These are phyloP conservation scores for Ramichloridium luteum DNA, from an alignment of 2,329 filamentous ascomycete genomes.

Conservation along the genomic window DNA sequence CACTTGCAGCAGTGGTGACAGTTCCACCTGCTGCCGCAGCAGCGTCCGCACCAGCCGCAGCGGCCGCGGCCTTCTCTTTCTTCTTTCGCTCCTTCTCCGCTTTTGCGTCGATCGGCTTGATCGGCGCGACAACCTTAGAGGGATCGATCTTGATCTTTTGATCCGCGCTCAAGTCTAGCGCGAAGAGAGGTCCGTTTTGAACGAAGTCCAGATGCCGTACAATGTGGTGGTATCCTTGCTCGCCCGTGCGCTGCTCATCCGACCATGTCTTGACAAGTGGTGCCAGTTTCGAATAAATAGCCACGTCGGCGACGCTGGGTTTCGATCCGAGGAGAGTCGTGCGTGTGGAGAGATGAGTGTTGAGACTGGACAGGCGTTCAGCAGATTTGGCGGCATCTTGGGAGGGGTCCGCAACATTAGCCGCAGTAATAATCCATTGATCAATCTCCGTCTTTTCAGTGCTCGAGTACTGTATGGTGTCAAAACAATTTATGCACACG, in stretches of 20 bases:
- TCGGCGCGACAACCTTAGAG: slow-evolving; percentile 72
- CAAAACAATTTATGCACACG: not conserved
- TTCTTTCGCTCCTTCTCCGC: slow-evolving; percentile 93
- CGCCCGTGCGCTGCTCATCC: slow-evolving; percentile 75
- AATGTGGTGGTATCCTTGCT: slow-evolving; percentile 80
- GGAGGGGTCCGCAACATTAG: slow-evolving; percentile 51
- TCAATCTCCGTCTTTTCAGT: slow-evolving; percentile 77
- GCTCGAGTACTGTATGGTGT: slow-evolving; percentile 53
- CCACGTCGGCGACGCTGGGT: slow-evolving; percentile 76
- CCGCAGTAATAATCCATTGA: slow-evolving; percentile 73
- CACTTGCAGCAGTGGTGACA: slow-evolving; percentile 27
- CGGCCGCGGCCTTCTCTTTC: slow-evolving; percentile 70
- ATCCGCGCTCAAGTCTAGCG: slow-evolving; percentile 53
- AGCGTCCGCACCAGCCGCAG: slow-evolving; percentile 40
- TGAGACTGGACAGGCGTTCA: slow-evolving; percentile 64
- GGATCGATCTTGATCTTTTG: slow-evolving; percentile 71
- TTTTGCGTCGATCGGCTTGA: slow-evolving; percentile 80
- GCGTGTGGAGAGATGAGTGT: slow-evolving; percentile 74
- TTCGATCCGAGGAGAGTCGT: slow-evolving; percentile 84
- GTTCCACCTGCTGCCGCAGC: slow-evolving; percentile 36
- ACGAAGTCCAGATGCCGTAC: slow-evolving; percentile 89
- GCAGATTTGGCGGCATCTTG: slow-evolving; percentile 46
- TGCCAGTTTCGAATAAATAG: slow-evolving; percentile 66
- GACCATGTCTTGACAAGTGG: slow-evolving; percentile 69
- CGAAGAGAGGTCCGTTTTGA: slow-evolving; percentile 68